These are phyloP conservation scores for Lyophyllum semitale DNA, from an alignment of 768 basidiomycete genomes.

Conservation along the genomic window DNA sequence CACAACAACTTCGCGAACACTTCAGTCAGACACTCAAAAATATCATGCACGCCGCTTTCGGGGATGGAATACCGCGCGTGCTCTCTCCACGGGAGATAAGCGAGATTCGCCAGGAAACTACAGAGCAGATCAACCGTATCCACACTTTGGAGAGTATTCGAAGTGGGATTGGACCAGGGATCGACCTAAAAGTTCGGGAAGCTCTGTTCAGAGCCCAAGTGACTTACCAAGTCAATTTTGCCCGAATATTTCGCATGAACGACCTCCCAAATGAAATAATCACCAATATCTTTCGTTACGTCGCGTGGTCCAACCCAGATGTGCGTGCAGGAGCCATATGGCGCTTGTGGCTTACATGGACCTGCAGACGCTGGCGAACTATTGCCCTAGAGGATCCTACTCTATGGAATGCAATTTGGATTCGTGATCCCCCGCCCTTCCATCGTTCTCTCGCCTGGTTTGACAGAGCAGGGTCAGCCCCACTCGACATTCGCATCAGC, in stretches of 20 bases:
- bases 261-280: constrained; percentile 69
- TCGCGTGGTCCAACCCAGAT: constrained; percentile 51
- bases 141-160: constrained; percentile 11
- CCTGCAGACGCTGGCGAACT: constrained; percentile 58
- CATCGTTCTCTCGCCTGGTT: constrained; percentile 58
- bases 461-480: constrained; percentile 52
- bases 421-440: constrained; percentile 52
- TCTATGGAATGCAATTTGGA: constrained; percentile 69
- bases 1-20: constrained; percentile 1
- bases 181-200: constrained; percentile 22
- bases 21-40: constrained; percentile 2
- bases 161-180: background rate
- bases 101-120: constrained; percentile 15
- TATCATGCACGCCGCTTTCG: constrained; percentile 2
- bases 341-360: constrained; percentile 58
- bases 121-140: constrained; percentile 15
- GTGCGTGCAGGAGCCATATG: constrained; percentile 33
- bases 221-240: constrained; percentile 31
- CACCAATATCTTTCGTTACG: constrained; percentile 60
- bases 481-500: constrained; percentile 65
- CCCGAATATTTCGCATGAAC: constrained; percentile 54
- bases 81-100: constrained; percentile 16
- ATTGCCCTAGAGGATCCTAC: constrained; percentile 49
- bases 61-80: constrained; percentile 20
- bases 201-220: constrained; percentile 33